Evolutionary conservation across 2,329 filamentous ascomycete species (phyloP).

Genomic region (Ramichloridium luteum): DNA sequence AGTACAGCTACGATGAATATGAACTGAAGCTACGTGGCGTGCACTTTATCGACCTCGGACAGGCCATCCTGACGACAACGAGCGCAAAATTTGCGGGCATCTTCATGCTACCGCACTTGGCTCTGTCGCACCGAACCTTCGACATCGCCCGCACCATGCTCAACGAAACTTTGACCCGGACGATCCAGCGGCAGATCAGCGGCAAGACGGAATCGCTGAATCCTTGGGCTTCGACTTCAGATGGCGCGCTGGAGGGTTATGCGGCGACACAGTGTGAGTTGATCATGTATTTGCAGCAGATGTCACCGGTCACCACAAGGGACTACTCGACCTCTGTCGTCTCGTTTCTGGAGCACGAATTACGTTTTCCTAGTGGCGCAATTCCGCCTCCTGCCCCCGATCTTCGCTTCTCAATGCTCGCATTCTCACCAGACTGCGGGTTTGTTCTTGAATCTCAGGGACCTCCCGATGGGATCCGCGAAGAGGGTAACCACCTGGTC

Average conservation of each 20-base stretch:
- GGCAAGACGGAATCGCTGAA: slow-evolving; percentile 43
- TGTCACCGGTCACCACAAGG: slow-evolving; percentile 17
- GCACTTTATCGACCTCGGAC: slow-evolving; percentile 72
- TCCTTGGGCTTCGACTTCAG: slow-evolving; percentile 64
- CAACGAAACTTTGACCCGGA: slow-evolving; percentile 57
- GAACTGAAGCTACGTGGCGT: slow-evolving; percentile 71
- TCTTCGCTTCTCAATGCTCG: slow-evolving; percentile 46
- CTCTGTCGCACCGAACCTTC: slow-evolving; percentile 46
- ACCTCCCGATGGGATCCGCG: slow-evolving; percentile 41
- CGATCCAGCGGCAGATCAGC: slow-evolving; percentile 53
- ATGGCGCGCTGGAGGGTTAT: slow-evolving; percentile 45
- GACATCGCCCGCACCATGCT: slow-evolving; percentile 43
- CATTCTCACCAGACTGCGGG: slow-evolving; percentile 56
- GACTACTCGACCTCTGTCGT: slow-evolving; percentile 25
- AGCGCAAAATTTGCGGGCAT: slow-evolving; percentile 89
- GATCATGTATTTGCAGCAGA: slow-evolving; percentile 69
- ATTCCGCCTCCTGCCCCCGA: slow-evolving; percentile 39
- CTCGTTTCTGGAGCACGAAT: slow-evolving; percentile 44
- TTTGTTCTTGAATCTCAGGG: slow-evolving; percentile 51
- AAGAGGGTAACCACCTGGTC: slow-evolving; percentile 39
- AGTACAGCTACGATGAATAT: slow-evolving; percentile 60
- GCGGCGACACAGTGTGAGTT: slow-evolving; percentile 70
- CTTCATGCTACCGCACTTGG: slow-evolving; percentile 75
- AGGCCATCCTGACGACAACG: slow-evolving; percentile 71
- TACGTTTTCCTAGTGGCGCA: slow-evolving; percentile 47